These are phyloP conservation scores for Arabidopsis hybrid DNA, from an alignment of 441 rosid species.

Conservation along the genomic window DNA sequence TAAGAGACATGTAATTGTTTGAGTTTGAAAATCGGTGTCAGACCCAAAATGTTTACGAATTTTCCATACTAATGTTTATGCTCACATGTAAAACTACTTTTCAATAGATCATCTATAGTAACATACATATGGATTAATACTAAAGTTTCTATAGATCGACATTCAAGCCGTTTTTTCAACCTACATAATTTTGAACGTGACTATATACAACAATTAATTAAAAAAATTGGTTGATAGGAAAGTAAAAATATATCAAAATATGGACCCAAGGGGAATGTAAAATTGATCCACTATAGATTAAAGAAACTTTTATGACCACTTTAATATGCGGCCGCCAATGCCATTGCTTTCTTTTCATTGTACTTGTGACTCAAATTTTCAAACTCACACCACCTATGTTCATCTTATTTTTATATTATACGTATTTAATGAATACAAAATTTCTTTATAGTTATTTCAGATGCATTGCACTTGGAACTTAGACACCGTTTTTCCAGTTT, in stretches of 20 bases:
- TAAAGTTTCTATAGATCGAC: not conserved
- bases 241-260: conserved; percentile 7
- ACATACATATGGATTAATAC: not conserved
- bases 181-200: conserved; percentile 25
- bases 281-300: conserved; percentile 30
- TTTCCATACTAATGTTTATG: not conserved
- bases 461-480: conserved; percentile 47
- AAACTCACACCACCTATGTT: conserved; percentile 35
- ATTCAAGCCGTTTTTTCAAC: not conserved
- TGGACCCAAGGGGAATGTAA: conserved; percentile 22
- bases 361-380: conserved; percentile 45
- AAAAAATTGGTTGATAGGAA: conserved; percentile 6
- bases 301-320: conserved; percentile 15
- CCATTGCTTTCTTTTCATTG: conserved; percentile 43
- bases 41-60: not conserved
- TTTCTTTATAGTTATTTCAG: conserved; percentile 30
- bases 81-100: not conserved
- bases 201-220: not conserved
- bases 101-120: not conserved
- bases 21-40: not conserved
- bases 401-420: conserved; percentile 5
- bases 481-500: conserved; percentile 33
- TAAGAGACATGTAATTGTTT: not conserved
- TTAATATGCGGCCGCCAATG: conserved; percentile 21
- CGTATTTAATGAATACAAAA: conserved; percentile 18